Evolutionary conservation across 306 rosid species (phyloP).

Genomic region (Trichosanthes truncata): DNA sequence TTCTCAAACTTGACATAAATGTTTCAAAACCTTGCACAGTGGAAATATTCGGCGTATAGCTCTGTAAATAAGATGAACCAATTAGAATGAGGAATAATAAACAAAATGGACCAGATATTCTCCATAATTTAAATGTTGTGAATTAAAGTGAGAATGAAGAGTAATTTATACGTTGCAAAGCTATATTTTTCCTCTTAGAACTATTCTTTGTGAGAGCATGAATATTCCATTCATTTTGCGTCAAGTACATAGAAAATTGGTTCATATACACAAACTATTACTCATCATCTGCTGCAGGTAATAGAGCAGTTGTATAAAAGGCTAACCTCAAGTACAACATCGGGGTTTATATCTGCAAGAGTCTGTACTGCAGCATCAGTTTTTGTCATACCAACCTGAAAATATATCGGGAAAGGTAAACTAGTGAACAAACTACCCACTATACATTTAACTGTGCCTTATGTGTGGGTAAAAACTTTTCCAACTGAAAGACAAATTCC

Average conservation of each 20-base stretch:
- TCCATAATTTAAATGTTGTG: background rate
- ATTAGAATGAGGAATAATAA: conserved; percentile 16
- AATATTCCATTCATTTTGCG: background rate
- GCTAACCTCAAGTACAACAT: conserved; percentile 83
- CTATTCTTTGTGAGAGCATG: background rate
- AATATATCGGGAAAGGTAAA: background rate
- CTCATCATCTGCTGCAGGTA: background rate
- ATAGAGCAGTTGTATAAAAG: background rate
- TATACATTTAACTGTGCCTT: background rate
- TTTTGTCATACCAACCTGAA: conserved; percentile 86
- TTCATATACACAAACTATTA: background rate
- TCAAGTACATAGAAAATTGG: background rate
- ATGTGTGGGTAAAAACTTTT: background rate
- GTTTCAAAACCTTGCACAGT: conserved; percentile 88
- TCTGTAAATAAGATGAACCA: conserved; percentile 35
- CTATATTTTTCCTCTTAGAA: background rate
- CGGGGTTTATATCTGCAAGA: conserved; percentile 87
- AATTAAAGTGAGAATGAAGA: background rate
- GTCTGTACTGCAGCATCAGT: conserved; percentile 98
- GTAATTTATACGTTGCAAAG: background rate
- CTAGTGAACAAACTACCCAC: background rate
- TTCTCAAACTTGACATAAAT: conserved; percentile 61
- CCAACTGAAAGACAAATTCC: background rate
- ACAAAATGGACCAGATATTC: background rate
- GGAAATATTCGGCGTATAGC: conserved; percentile 86